phyloP scores from a whole-genome alignment of 169 alveolate species.

The Cryptosporidium xiaoi region DNA sequence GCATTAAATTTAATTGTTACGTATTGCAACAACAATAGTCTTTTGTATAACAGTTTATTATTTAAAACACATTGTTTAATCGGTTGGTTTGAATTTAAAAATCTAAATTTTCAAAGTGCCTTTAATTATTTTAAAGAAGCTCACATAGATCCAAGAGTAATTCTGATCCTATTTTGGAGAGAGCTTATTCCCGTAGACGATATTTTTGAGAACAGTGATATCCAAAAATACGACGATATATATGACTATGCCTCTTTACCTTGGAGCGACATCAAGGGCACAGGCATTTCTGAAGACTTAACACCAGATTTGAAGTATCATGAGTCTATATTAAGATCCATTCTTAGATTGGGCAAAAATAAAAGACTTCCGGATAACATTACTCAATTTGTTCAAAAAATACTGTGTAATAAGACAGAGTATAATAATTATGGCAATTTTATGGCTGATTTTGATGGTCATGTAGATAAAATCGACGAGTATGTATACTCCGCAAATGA shows the following conservation, averaged over 20 bases:
- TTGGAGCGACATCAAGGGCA: slow-evolving; percentile 47
- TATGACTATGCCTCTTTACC: slow-evolving; percentile 65
- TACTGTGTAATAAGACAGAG: slow-evolving; percentile 8
- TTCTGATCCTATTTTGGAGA: slow-evolving; percentile 49
- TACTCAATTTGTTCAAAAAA: slow-evolving; percentile 19
- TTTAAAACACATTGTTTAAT: slow-evolving; percentile 49
- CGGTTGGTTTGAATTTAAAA: slow-evolving; percentile 67
- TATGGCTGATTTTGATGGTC: slow-evolving; percentile 7
- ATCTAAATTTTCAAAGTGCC: slow-evolving; percentile 43
- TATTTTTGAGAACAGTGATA: not conserved
- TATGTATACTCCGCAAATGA: slow-evolving; percentile 37
- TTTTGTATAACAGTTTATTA: slow-evolving; percentile 22
- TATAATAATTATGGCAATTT: not conserved
- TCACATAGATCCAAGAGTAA: slow-evolving; percentile 67
- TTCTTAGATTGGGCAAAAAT: slow-evolving; percentile 8
- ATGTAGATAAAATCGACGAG: slow-evolving; percentile 17
- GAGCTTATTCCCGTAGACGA: slow-evolving; percentile 28
- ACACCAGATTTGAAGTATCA: slow-evolving; percentile 59
- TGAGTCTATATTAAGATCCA: slow-evolving; percentile 28
- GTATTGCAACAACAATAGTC: slow-evolving; percentile 40
- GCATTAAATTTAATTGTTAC: slow-evolving; percentile 51
- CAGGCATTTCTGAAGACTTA: slow-evolving; percentile 34
- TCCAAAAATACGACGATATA: not conserved
- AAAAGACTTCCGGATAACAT: slow-evolving; percentile 10
- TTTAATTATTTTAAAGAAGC: slow-evolving; percentile 63